Percentiles rank a stretch among this genome's conserved stretches.
These are phyloP conservation scores for Pachysolen tannophilus DNA, from an alignment of 805 yeast species.

Conservation along the genomic window DNA sequence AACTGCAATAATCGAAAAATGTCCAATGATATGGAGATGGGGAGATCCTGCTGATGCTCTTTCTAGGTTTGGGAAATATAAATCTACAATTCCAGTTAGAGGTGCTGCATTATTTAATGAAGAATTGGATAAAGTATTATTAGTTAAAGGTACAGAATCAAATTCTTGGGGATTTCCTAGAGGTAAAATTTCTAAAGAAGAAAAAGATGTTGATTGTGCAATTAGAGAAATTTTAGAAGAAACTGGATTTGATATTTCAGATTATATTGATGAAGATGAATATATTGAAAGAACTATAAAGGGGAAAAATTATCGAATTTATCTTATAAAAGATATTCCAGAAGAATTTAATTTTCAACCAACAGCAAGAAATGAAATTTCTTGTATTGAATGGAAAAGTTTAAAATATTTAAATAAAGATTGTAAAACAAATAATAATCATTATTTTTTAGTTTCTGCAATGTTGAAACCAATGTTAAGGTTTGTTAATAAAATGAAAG, in stretches of 20 bases:
- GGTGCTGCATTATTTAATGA: constrained; percentile 86
- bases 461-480: constrained; percentile 42
- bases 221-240: constrained; percentile 89
- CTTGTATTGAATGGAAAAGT: constrained; percentile 72
- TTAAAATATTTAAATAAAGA: constrained; percentile 33
- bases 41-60: constrained; percentile 76
- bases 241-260: constrained; percentile 79
- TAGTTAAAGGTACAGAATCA: constrained; percentile 81
- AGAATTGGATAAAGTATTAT: constrained; percentile 56
- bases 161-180: constrained; percentile 90
- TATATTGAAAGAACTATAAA: constrained; percentile 72
- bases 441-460: constrained; percentile 38
- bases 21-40: constrained; percentile 81
- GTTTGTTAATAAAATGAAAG: constrained; percentile 50
- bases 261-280: constrained; percentile 58
- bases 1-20: constrained; percentile 52
- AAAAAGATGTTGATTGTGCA: constrained; percentile 83
- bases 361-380: constrained; percentile 80
- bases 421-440: constrained; percentile 21
- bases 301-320: constrained; percentile 84
- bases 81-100: constrained; percentile 87
- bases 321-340: constrained; percentile 68
- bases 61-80: constrained; percentile 73
- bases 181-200: constrained; percentile 94
- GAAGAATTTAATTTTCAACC: constrained; percentile 73